These are phyloP conservation scores for Dendrocalamus latiflorus DNA, from an alignment of 202 grass and related monocot genomes.

Conservation along the genomic window DNA sequence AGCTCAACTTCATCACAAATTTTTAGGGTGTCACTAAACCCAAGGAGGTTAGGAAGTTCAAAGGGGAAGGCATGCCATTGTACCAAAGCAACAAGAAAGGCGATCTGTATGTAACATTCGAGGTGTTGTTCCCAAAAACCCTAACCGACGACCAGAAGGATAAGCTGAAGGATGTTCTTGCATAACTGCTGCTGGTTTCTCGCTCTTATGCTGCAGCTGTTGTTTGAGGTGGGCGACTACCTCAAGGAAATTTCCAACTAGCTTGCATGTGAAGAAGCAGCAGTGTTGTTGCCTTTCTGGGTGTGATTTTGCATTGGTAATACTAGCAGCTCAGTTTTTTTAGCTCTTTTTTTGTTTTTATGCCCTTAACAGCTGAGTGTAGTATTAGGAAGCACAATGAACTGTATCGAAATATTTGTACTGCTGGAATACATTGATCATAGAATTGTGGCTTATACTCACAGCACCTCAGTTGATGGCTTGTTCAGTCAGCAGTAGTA, in stretches of 20 bases:
- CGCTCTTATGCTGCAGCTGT: background rate
- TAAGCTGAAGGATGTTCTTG: slow-evolving; percentile 79
- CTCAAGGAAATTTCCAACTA: slow-evolving; percentile 33
- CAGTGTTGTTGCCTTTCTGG: background rate
- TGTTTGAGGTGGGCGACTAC: slow-evolving; percentile 14
- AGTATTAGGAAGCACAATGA: slow-evolving; percentile 28
- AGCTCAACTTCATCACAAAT: background rate
- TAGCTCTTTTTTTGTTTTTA: background rate
- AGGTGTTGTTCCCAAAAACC: slow-evolving; percentile 83
- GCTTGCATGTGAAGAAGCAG: slow-evolving; percentile 12
- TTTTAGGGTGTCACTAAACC: slow-evolving; percentile 82
- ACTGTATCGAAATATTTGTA: slow-evolving; percentile 33
- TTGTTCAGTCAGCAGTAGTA: background rate
- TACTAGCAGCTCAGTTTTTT: slow-evolving; percentile 6
- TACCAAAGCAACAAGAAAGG: slow-evolving; percentile 92
- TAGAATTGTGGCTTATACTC: background rate
- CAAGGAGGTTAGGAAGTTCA: slow-evolving; percentile 83
- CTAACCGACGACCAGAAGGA: slow-evolving; percentile 76
- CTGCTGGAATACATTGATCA: slow-evolving; percentile 17
- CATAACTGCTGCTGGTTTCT: slow-evolving; percentile 13
- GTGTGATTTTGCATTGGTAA: slow-evolving; percentile 23
- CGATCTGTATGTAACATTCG: slow-evolving; percentile 68
- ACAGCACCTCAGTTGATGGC: background rate
- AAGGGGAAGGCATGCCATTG: slow-evolving; percentile 94
- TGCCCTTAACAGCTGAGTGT: slow-evolving; percentile 33